Conservation (phyloP, 1,284 basidiomycete species). For the Anthracocystis walkeri region DNA sequence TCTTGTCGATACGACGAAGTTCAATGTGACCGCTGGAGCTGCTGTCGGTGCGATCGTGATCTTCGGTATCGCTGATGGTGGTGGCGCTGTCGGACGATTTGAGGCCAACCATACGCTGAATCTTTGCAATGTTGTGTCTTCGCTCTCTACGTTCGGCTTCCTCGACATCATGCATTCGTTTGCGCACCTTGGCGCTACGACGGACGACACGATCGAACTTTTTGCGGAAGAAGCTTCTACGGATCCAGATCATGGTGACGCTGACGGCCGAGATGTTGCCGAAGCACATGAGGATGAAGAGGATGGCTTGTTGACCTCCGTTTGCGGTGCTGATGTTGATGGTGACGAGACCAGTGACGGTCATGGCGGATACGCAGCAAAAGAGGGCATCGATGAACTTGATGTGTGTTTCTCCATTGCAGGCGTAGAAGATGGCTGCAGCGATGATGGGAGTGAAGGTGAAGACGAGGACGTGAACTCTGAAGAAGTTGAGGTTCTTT, state of each 20-base stretch:
- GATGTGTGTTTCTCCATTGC: constrained; percentile 66
- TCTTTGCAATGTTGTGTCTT: constrained; percentile 48
- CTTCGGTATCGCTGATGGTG: constrained; percentile 41
- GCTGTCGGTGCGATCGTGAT: constrained; percentile 34
- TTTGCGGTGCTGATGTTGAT: constrained; percentile 81
- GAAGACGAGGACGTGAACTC: constrained; percentile 75
- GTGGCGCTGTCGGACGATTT: constrained; percentile 45
- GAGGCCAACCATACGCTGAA: constrained; percentile 59
- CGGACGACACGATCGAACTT: constrained; percentile 59
- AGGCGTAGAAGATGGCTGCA: constrained; percentile 76
- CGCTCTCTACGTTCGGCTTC: constrained; percentile 56
- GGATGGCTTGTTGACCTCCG: constrained; percentile 79
- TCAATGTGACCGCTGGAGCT: constrained; percentile 53
- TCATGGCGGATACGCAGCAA: constrained; percentile 81
- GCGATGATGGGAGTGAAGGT: constrained; percentile 80
- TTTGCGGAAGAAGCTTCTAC: constrained; percentile 63
- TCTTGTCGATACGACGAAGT: constrained; percentile 31
- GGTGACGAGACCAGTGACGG: constrained; percentile 81
- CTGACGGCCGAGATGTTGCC: constrained; percentile 68
- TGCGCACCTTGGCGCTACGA: constrained; percentile 53
- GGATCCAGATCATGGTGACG: constrained; percentile 66
- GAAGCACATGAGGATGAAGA: constrained; percentile 71
- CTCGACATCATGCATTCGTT: constrained; percentile 67
- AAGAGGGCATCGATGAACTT: constrained; percentile 80
- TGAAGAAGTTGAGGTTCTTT: constrained; percentile 56